Conservation (phyloP, 106 monocot genomes). For the Acorus calamus region DNA sequence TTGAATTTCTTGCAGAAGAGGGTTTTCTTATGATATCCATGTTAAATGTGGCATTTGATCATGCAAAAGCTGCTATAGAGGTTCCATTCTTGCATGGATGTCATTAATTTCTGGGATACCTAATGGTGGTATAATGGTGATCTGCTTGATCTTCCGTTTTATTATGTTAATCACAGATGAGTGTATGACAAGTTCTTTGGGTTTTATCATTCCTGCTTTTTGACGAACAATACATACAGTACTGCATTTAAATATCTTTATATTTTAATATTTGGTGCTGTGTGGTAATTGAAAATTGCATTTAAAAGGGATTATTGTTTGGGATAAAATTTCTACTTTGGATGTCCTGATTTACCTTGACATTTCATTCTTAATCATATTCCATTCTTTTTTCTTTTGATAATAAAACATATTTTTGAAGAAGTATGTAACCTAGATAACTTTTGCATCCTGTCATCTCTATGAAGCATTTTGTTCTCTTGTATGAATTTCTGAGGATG, state of each 20-base stretch:
- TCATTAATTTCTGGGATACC: conserved; percentile 40
- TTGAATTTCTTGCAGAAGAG: conserved; percentile 72
- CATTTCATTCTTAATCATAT: not conserved
- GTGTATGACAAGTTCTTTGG: not conserved
- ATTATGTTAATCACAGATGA: conserved; percentile 88
- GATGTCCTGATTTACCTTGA: not conserved
- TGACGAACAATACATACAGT: too few relatives aligned
- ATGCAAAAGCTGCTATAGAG: conserved; percentile 56
- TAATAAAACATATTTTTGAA: not conserved
- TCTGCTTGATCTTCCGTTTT: conserved; percentile 50
- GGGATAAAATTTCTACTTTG: too few relatives aligned
- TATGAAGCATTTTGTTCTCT: too few relatives aligned
- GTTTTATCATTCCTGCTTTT: not conserved
- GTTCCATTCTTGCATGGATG: conserved; percentile 60
- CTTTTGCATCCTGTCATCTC: too few relatives aligned
- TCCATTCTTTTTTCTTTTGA: not conserved
- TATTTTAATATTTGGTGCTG: too few relatives aligned
- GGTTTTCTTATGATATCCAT: conserved; percentile 82
- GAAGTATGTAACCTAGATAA: conserved; percentile 3
- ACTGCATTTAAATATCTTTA: conserved; percentile 29
- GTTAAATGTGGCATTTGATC: conserved; percentile 86
- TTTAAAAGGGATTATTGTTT: too few relatives aligned
- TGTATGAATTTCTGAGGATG: too few relatives aligned
- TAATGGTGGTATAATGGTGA: conserved; percentile 32
- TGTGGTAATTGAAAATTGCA: too few relatives aligned